Base-by-base conservation (phyloP, 148 eudicot genomes). In the Camellia japonica region DNA sequence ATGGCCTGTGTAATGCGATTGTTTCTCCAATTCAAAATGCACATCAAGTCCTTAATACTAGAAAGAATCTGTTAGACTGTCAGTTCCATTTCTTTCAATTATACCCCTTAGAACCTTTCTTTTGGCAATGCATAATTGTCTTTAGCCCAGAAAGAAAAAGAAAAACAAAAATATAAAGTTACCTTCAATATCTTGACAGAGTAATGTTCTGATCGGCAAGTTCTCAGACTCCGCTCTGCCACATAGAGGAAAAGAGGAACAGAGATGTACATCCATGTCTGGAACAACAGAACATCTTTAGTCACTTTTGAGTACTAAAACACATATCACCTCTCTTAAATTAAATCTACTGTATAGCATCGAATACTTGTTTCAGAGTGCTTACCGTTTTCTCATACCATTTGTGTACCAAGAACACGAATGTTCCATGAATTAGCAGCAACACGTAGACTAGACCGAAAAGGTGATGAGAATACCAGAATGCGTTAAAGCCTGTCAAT, bases 241-340 rank as follows among this genome's bases (percentile, higher is more conserved):
- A 85, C 75, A 74, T 94, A 92, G 47, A 96, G 81, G 74, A 96
- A 51, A 20, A 96, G 79, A 3, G 99, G 99, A 73, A 89, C 75
- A 10, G 91, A 82, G 71, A 96, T 87, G 73, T 96, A 96, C 93
- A 92, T 91, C 99, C 98, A 96, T 83, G 98, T 96, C 99, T 96
- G 93, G 13, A 49, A 75, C 73, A 82, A 68, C 42, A 89, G 20
- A 80, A 54, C 15, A 30, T 49, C 46, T 3, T 56, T 64, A 59
- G 19, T 38, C 43, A 81, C 23, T 70, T 54, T 47, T n/a, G n/a
- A 70, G 74, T 54, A 47, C n/a, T 70, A 15, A 70, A 16, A 10
- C 23, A 18, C 55, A 69, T 46, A 47, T 69, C 73, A 18, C 19
- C 73, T 1, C 9, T 51, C 54, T 51, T 51, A 5, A 51, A 51